These are phyloP conservation scores for Puccinia horiana DNA, from an alignment of 1,284 basidiomycete genomes.

Conservation along the genomic window DNA sequence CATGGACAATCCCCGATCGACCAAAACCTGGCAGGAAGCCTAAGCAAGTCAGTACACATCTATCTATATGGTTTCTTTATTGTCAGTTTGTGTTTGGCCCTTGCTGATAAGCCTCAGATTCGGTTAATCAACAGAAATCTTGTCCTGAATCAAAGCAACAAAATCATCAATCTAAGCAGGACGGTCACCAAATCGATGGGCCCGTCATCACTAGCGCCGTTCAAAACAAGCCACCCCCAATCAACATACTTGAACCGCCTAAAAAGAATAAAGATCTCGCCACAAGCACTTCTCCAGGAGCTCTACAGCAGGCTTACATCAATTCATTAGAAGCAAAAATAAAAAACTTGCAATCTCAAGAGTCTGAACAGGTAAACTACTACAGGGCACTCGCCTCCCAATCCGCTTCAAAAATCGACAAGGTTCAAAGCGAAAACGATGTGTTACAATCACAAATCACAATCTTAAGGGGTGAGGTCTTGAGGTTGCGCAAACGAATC, in stretches of 20 bases:
- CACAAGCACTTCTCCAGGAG: neutral
- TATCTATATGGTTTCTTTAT: neutral
- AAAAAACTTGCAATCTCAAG: conserved; percentile 18
- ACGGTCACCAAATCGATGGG: neutral
- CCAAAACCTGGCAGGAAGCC: conserved; percentile 49
- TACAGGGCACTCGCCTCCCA: conserved; percentile 41
- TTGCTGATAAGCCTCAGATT: neutral
- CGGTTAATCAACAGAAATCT: conserved; percentile 9
- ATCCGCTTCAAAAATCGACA: conserved; percentile 5
- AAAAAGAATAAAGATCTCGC: conserved; percentile 8
- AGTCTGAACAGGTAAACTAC: conserved; percentile 39
- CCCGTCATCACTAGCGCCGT: neutral
- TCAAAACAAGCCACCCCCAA: conserved; percentile 6
- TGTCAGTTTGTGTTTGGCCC: neutral
- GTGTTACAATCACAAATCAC: conserved; percentile 40
- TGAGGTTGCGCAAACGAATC: conserved; percentile 41
- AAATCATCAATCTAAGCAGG: neutral
- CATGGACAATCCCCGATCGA: conserved; percentile 47
- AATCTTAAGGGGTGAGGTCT: conserved; percentile 39
- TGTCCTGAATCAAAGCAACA: conserved; percentile 2
- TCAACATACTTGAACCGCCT: neutral
- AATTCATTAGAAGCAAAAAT: conserved; percentile 34
- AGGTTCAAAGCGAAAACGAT: conserved; percentile 25
- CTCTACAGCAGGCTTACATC: conserved; percentile 41
- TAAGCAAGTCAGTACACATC: conserved; percentile 26